Evolutionary conservation across 2,329 filamentous ascomycete species (phyloP).

Genomic region (Sporothrix brunneoviolacea): DNA sequence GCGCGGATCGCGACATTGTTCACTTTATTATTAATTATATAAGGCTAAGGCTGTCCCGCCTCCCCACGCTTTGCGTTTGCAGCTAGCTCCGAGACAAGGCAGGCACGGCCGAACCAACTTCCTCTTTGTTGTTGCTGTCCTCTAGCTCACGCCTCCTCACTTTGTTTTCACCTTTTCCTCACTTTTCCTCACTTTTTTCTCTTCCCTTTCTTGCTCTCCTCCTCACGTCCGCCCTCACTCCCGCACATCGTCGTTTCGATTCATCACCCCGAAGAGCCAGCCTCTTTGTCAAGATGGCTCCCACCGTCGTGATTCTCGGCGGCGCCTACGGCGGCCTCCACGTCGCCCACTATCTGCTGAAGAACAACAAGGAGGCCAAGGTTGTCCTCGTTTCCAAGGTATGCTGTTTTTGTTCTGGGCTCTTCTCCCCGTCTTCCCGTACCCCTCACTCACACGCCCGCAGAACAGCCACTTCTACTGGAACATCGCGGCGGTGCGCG

Average conservation of each 20-base stretch:
- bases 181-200: neutral
- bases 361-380: slow-evolving; percentile 42
- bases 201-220: neutral
- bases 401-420: slow-evolving; percentile 14
- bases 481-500: slow-evolving; percentile 51
- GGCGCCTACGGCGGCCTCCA: slow-evolving; percentile 48
- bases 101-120: neutral
- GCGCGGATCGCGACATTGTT: slow-evolving; percentile 2
- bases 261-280: too few species aligned
- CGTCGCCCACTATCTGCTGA: slow-evolving; percentile 47
- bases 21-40: neutral
- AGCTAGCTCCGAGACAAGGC: slow-evolving; percentile 3
- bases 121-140: neutral
- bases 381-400: slow-evolving; percentile 52
- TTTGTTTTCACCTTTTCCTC: neutral
- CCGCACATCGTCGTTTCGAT: too few species aligned
- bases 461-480: slow-evolving; percentile 54
- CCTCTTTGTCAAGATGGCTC: too few species aligned
- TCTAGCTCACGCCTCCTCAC: neutral
- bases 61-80: too few species aligned
- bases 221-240: neutral
- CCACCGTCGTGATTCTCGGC: slow-evolving; percentile 49
- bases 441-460: neutral
- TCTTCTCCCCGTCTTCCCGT: neutral
- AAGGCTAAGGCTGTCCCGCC: neutral